These are phyloP conservation scores for Lipomyces chichibuensis DNA, from an alignment of 805 yeast genomes.

Conservation along the genomic window DNA sequence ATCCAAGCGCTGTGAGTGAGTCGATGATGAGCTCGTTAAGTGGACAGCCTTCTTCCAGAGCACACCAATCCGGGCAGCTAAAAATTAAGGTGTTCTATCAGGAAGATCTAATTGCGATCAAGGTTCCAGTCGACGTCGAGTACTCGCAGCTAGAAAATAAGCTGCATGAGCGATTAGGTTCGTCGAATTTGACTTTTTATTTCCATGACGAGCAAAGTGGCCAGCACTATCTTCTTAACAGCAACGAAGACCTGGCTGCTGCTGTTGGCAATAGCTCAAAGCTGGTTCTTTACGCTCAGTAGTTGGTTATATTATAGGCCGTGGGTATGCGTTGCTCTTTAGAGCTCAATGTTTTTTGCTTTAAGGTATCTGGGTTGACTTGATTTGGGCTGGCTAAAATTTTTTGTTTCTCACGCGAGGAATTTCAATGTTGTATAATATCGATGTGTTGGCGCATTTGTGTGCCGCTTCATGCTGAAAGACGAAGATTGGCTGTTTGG, in stretches of 20 bases:
- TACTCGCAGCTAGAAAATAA: conserved; percentile 42
- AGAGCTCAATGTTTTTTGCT: neutral
- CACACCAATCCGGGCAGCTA: conserved; percentile 27
- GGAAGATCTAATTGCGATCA: conserved; percentile 47
- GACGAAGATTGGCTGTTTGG: neutral
- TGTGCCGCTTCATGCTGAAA: neutral
- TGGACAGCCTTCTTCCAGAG: conserved; percentile 13
- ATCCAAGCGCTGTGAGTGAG: conserved; percentile 8
- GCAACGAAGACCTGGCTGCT: conserved; percentile 49
- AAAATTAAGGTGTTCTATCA: conserved; percentile 47
- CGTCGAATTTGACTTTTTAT: conserved; percentile 39
- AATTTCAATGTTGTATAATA: neutral
- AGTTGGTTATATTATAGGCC: neutral
- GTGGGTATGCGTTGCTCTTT: neutral
- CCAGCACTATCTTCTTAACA: conserved; percentile 38
- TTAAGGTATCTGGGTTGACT: neutral
- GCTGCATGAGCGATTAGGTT: conserved; percentile 43
- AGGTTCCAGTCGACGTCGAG: conserved; percentile 43
- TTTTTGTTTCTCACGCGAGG: neutral
- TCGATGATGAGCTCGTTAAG: conserved; percentile 4
- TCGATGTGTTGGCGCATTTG: neutral
- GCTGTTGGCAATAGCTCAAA: conserved; percentile 27
- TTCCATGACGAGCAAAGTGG: conserved; percentile 39
- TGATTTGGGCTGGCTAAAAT: neutral
- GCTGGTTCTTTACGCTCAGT: conserved; percentile 32